phyloP scores from a whole-genome alignment of 192 early-diverging fungal genomes.

The Backusella circina region DNA sequence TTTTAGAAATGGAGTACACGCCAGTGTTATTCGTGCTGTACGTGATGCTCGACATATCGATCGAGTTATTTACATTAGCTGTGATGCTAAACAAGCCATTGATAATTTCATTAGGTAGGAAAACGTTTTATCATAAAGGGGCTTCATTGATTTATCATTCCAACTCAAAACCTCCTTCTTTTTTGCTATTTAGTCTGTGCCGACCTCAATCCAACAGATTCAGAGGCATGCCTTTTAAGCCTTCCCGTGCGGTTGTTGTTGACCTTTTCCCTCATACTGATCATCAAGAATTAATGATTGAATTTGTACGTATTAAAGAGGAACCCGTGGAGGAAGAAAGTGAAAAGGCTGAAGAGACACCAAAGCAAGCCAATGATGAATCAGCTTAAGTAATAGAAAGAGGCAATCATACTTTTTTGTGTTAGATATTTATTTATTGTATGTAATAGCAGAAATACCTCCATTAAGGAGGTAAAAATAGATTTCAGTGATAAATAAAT shows the following conservation, averaged over 20 bases:
- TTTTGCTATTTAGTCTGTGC: conserved; percentile 53
- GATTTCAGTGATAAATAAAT: conserved; percentile 1
- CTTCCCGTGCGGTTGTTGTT: conserved; percentile 51
- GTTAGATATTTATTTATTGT: background rate
- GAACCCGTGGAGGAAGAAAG: background rate
- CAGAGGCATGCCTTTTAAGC: conserved; percentile 57
- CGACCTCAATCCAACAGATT: conserved; percentile 62
- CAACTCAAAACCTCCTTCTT: conserved; percentile 1
- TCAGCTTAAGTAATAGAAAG: background rate
- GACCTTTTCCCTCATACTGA: conserved; percentile 79
- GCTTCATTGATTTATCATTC: conserved; percentile 1
- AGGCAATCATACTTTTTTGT: background rate
- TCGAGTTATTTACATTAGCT: conserved; percentile 65
- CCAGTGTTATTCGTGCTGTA: conserved; percentile 58
- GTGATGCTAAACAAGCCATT: conserved; percentile 55
- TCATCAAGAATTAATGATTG: conserved; percentile 65
- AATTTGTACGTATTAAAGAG: conserved; percentile 46
- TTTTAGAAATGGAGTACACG: conserved; percentile 51
- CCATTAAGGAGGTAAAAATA: background rate
- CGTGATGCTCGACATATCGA: conserved; percentile 50
- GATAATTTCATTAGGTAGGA: conserved; percentile 64
- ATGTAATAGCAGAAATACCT: background rate
- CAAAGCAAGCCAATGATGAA: background rate
- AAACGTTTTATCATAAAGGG: background rate
- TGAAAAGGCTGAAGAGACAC: background rate